Percentiles rank a stretch among this genome's conserved stretches.
These are phyloP conservation scores for Ustilago sp. DNA, from an alignment of 1,284 basidiomycete genomes.

Conservation along the genomic window DNA sequence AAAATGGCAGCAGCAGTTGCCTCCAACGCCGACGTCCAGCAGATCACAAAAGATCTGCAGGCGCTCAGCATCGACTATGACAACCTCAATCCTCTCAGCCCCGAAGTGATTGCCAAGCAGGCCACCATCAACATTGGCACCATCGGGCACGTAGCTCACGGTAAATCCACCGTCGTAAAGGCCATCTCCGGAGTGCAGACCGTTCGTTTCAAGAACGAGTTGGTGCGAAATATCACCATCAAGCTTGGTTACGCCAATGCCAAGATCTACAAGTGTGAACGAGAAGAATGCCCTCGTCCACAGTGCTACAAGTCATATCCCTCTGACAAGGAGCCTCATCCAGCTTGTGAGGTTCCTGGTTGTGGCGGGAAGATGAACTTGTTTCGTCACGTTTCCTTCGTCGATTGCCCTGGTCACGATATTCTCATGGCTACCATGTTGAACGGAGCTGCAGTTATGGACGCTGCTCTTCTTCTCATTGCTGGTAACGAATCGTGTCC, in stretches of 20 bases:
- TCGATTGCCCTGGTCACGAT: constrained; percentile 76
- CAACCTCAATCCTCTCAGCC: constrained; percentile 86
- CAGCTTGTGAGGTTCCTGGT: constrained; percentile 90
- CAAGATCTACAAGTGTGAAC: constrained; percentile 99
- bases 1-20: constrained; percentile 56
- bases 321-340: constrained; percentile 91
- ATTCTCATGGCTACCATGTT: constrained; percentile 99
- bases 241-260: constrained; percentile 98
- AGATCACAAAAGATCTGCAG: constrained; percentile 48
- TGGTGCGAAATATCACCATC: constrained; percentile 91
- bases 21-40: constrained; percentile 39
- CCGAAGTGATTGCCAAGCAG: constrained; percentile 97
- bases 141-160: constrained; percentile 76
- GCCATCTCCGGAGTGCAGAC: constrained; percentile 99
- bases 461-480: constrained; percentile 92
- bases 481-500: constrained; percentile 99
- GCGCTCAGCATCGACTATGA: constrained; percentile 47
- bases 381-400: constrained; percentile 84
- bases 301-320: constrained; percentile 94
- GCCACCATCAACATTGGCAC: constrained; percentile 73
- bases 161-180: constrained; percentile 98
- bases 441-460: constrained; percentile 99
- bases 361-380: constrained; percentile 92
- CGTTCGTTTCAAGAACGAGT: constrained; percentile 97
- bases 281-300: constrained; percentile 89